Evolutionary conservation across 345 rosid species (phyloP).

Genomic region (Tarenaya hassleriana): DNA sequence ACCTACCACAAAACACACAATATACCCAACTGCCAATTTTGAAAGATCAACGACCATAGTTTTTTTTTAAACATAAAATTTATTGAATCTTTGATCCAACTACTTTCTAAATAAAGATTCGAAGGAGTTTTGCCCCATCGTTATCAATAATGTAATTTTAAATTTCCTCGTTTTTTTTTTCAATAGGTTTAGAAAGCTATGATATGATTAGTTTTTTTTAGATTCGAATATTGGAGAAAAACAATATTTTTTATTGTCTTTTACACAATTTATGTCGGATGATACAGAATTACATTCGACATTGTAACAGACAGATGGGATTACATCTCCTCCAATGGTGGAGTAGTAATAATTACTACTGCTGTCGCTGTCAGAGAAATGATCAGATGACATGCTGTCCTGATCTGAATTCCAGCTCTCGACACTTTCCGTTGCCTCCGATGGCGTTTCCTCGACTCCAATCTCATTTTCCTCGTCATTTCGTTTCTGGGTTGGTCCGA

Average conservation of each 20-base stretch:
- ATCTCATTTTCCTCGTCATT: slow-evolving; percentile 25
- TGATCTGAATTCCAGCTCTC: slow-evolving; percentile 32
- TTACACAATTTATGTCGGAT: slow-evolving; percentile 23
- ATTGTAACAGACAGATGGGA: slow-evolving; percentile 16
- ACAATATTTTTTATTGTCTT: slow-evolving; percentile 17
- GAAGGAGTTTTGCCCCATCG: no score
- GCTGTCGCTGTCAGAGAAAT: slow-evolving; percentile 18
- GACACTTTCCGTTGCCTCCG: slow-evolving; percentile 21
- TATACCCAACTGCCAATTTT: no score
- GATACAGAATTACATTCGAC: slow-evolving; percentile 31
- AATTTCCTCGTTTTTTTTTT: no score
- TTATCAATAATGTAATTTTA: no score
- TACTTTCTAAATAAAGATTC: no score
- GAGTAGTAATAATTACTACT: slow-evolving; percentile 18
- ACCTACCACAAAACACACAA: no score
- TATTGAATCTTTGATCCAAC: no score
- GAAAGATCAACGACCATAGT: no score
- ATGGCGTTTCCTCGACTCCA: slow-evolving; percentile 25
- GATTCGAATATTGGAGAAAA: not conserved
- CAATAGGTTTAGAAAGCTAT: no score
- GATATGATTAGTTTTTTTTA: no score
- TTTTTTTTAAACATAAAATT: no score
- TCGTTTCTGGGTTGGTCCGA: slow-evolving; percentile 27
- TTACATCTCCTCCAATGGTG: slow-evolving; percentile 22
- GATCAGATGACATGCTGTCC: slow-evolving; percentile 34